A percentile compares a stretch with the other conserved stretches of the same genome.
These are phyloP conservation scores for Phellopilus nigrolimitatus DNA, from an alignment of 1,284 basidiomycete genomes.

Conservation along the genomic window DNA sequence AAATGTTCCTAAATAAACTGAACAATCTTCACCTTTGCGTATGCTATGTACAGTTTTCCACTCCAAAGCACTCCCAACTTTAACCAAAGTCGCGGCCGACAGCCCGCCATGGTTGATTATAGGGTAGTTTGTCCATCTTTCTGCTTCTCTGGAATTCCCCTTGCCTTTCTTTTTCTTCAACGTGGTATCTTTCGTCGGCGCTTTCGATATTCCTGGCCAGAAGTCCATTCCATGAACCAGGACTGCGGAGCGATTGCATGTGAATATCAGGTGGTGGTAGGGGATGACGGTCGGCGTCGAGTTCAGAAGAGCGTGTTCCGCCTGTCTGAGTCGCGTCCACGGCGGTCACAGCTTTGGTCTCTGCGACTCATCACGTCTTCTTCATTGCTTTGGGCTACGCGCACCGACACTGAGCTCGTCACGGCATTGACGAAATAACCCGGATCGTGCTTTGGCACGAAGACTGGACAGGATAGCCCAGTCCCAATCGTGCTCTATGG, in stretches of 20 bases:
- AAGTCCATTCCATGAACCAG: constrained; percentile 25
- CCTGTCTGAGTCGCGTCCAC: too few species aligned
- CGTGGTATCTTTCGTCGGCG: constrained; percentile 13
- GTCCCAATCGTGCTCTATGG: constrained; percentile 54
- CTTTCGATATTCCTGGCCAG: constrained; percentile 21
- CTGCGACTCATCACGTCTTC: not conserved
- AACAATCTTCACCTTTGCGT: constrained; percentile 26
- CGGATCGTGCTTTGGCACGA: constrained; percentile 22
- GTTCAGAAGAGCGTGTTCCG: not conserved
- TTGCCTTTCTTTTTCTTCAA: constrained; percentile 13
- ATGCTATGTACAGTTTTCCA: constrained; percentile 47
- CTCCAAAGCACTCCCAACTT: constrained; percentile 33
- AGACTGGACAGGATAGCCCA: constrained; percentile 16
- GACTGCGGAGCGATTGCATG: not conserved
- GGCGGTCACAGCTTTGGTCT: not conserved
- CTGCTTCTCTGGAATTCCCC: constrained; percentile 16
- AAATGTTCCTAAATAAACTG: not conserved
- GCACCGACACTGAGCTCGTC: not conserved
- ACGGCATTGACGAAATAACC: constrained; percentile 16
- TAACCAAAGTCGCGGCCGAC: constrained; percentile 46
- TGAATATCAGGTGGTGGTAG: not conserved
- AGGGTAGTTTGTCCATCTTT: constrained; percentile 39
- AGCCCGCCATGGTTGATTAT: constrained; percentile 50
- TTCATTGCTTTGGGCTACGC: not conserved
- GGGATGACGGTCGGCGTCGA: not conserved